Conservation (phyloP, 2,329 filamentous ascomycete genomes). For the Pseudocercospora cruenta region DNA sequence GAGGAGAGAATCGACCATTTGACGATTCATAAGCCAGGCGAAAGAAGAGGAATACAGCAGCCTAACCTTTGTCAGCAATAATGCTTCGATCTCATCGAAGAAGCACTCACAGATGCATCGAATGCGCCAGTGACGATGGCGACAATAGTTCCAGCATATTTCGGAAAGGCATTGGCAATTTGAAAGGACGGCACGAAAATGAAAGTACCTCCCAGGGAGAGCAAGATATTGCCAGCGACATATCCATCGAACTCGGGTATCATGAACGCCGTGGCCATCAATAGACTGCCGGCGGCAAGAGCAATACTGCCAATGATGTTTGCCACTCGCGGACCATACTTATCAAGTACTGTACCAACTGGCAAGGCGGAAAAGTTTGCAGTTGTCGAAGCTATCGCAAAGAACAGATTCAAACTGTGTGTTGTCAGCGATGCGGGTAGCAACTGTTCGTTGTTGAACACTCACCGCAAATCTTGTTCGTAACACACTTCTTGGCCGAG, state of each 20-base stretch:
- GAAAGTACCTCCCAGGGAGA: slow-evolving; percentile 54
- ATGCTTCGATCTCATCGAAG: neutral
- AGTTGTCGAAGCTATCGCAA: slow-evolving; percentile 82
- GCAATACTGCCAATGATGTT: slow-evolving; percentile 71
- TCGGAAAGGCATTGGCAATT: slow-evolving; percentile 55
- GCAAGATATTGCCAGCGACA: slow-evolving; percentile 52
- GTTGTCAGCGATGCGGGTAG: slow-evolving; percentile 3
- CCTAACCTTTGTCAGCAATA: slow-evolving; percentile 24
- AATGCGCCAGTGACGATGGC: slow-evolving; percentile 55
- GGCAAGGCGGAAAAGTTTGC: slow-evolving; percentile 86
- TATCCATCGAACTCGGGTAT: slow-evolving; percentile 70
- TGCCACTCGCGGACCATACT: slow-evolving; percentile 76
- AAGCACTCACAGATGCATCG: slow-evolving; percentile 45
- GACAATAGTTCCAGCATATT: slow-evolving; percentile 52
- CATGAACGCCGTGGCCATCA: slow-evolving; percentile 69
- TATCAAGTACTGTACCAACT: slow-evolving; percentile 81
- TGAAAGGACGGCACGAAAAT: slow-evolving; percentile 57
- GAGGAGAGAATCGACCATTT: slow-evolving; percentile 46
- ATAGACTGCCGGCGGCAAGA: slow-evolving; percentile 67
- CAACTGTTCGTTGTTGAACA: neutral
- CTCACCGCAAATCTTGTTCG: slow-evolving; percentile 56
- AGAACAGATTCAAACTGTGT: slow-evolving; percentile 77
- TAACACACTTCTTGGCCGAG: slow-evolving; percentile 57
- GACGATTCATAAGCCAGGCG: slow-evolving; percentile 51
- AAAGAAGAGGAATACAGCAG: slow-evolving; percentile 53